Conservation (phyloP, 106 monocot species). For the Dendrobium chrysotoxum region DNA sequence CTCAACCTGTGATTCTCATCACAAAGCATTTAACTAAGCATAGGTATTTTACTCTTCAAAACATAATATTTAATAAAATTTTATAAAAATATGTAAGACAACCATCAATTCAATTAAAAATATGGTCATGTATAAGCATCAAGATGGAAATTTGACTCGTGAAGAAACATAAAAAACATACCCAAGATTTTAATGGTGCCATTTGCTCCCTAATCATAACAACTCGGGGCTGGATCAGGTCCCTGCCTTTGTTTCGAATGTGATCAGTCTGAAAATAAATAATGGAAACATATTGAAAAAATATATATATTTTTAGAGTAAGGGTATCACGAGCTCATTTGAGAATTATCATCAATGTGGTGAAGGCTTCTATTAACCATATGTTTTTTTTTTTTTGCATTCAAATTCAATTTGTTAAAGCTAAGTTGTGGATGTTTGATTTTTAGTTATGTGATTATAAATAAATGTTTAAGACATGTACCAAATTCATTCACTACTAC, state of each 20-base stretch:
- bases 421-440: too few species aligned
- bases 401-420: too few species aligned
- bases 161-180: slow-evolving; percentile 9
- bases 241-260: slow-evolving; percentile 40
- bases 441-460: too few species aligned
- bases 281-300: not conserved
- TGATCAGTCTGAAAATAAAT: slow-evolving; percentile 32
- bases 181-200: slow-evolving; percentile 50
- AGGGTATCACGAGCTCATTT: not conserved
- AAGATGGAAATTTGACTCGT: not conserved
- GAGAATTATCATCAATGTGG: too few species aligned
- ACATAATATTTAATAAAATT: not conserved
- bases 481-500: too few species aligned
- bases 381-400: too few species aligned
- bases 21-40: not conserved
- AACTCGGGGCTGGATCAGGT: slow-evolving; percentile 44
- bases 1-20: slow-evolving; percentile 25
- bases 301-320: too few species aligned
- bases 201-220: slow-evolving; percentile 46
- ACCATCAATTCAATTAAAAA: not conserved
- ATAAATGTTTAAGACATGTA: too few species aligned
- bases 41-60: too few species aligned
- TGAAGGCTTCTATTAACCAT: too few species aligned
- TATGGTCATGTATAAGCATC: not conserved
- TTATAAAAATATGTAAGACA: not conserved